phyloP scores from a whole-genome alignment of 2,329 filamentous ascomycete genomes.

The Paraphoma chrysanthemicola region DNA sequence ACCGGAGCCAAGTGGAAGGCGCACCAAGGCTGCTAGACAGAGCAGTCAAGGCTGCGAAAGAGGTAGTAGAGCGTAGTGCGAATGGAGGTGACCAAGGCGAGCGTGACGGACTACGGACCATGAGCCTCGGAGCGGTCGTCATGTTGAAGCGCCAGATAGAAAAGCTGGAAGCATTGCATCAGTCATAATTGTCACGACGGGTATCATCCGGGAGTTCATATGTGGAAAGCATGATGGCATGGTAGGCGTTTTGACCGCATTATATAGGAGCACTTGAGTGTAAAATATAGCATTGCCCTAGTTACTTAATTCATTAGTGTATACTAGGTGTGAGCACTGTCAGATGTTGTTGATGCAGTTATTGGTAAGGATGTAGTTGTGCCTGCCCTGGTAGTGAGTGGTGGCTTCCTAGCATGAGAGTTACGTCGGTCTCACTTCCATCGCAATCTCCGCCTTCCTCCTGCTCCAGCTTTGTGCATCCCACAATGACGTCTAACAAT shows the following conservation, averaged over 20 bases:
- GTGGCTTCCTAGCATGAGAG: no score
- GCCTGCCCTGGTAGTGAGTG: no score
- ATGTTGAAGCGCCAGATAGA: conserved; percentile 50
- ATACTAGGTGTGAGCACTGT: no score
- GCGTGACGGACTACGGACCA: conserved; percentile 54
- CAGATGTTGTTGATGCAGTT: no score
- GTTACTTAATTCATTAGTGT: no score
- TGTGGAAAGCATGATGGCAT: neutral
- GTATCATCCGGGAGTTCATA: no score
- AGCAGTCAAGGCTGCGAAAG: conserved; percentile 52
- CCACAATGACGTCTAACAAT: no score
- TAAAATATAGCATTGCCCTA: no score
- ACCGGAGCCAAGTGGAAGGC: conserved; percentile 45
- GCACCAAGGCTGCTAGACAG: conserved; percentile 52
- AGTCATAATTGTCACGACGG: neutral
- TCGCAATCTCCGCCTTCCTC: no score
- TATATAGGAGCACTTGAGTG: neutral
- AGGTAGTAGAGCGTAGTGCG: conserved; percentile 50
- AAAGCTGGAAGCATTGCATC: conserved; percentile 41
- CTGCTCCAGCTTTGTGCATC: no score
- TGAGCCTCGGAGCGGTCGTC: conserved; percentile 57
- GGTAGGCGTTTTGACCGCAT: neutral
- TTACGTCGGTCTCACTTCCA: no score
- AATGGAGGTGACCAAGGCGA: conserved; percentile 30
- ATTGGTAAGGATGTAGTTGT: no score